Conservation (phyloP, 345 rosid genomes). For the Salix koriyanagi region DNA sequence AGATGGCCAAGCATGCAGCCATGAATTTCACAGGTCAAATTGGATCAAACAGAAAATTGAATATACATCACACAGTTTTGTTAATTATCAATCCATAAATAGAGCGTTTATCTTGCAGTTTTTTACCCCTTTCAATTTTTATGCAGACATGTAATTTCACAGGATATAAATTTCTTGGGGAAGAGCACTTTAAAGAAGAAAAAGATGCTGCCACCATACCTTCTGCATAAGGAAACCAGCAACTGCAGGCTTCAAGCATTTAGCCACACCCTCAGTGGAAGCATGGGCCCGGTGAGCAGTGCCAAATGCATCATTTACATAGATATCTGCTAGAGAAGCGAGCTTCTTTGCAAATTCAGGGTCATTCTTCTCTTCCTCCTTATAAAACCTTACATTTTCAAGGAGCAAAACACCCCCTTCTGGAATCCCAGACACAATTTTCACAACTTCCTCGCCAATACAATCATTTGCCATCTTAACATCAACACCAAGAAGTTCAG, state of each 20-base stretch:
- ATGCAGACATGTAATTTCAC: not conserved
- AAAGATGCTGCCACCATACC: conserved; percentile 32
- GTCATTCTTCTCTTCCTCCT: conserved; percentile 93
- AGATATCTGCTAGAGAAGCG: conserved; percentile 28
- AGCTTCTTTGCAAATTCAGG: conserved; percentile 92
- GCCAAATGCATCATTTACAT: conserved; percentile 52
- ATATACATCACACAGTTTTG: not conserved
- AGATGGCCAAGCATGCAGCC: not conserved
- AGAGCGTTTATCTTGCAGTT: not conserved
- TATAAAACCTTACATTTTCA: conserved; percentile 89
- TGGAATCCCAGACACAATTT: conserved; percentile 58
- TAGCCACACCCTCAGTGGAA: conserved; percentile 88
- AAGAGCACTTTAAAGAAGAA: not conserved
- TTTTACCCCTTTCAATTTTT: not conserved
- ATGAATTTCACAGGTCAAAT: not conserved
- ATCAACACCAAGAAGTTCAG: conserved; percentile 83
- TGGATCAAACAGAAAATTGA: not conserved
- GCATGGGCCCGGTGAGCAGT: conserved; percentile 99
- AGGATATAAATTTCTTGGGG: not conserved
- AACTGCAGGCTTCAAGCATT: conserved; percentile 77
- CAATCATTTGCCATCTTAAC: conserved; percentile 84
- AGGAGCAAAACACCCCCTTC: conserved; percentile 78
- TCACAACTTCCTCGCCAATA: conserved; percentile 73
- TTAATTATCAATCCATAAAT: not conserved
- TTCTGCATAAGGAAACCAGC: conserved; percentile 96